Percentiles rank a stretch among this genome's conserved stretches.
phyloP scores from a whole-genome alignment of 2,329 filamentous ascomycete species.

The Exophiala spinifera region DNA sequence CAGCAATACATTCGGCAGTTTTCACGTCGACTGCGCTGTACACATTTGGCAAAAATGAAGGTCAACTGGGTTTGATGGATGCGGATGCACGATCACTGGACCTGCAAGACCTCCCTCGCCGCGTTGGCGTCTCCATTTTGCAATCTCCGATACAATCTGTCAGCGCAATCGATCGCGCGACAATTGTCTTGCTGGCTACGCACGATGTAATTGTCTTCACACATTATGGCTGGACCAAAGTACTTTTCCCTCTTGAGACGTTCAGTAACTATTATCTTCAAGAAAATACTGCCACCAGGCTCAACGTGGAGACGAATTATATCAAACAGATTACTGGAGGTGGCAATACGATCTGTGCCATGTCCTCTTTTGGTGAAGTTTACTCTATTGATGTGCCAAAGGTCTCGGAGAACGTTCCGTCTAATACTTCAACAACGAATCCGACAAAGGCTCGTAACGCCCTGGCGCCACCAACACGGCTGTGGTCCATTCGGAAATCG shows the following conservation, averaged over 20 bases:
- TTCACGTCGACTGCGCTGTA: slow-evolving; percentile 78
- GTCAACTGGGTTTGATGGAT: slow-evolving; percentile 90
- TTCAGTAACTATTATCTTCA: slow-evolving; percentile 66
- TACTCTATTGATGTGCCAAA: slow-evolving; percentile 78
- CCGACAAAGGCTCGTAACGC: slow-evolving; percentile 84
- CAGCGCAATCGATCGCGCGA: slow-evolving; percentile 86
- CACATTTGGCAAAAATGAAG: slow-evolving; percentile 93
- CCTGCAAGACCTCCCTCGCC: slow-evolving; percentile 75
- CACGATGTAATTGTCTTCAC: slow-evolving; percentile 91
- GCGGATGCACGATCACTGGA: slow-evolving; percentile 90
- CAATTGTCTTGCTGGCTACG: slow-evolving; percentile 78
- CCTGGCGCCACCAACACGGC: slow-evolving; percentile 71
- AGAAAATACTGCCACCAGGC: slow-evolving; percentile 62
- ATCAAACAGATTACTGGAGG: slow-evolving; percentile 77
- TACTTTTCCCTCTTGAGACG: slow-evolving; percentile 75
- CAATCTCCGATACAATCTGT: slow-evolving; percentile 70
- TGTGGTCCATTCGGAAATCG: slow-evolving; percentile 87
- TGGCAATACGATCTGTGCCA: slow-evolving; percentile 85
- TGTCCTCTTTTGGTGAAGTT: slow-evolving; percentile 80
- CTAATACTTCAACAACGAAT: slow-evolving; percentile 78
- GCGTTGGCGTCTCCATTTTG: slow-evolving; percentile 82
- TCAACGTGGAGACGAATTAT: slow-evolving; percentile 62
- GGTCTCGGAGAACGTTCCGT: slow-evolving; percentile 59
- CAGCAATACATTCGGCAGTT: slow-evolving; percentile 84
- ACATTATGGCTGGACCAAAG: slow-evolving; percentile 90